Conservation (phyloP, 2,329 filamentous ascomycete species). For the Alternaria hordeiaustralica region DNA sequence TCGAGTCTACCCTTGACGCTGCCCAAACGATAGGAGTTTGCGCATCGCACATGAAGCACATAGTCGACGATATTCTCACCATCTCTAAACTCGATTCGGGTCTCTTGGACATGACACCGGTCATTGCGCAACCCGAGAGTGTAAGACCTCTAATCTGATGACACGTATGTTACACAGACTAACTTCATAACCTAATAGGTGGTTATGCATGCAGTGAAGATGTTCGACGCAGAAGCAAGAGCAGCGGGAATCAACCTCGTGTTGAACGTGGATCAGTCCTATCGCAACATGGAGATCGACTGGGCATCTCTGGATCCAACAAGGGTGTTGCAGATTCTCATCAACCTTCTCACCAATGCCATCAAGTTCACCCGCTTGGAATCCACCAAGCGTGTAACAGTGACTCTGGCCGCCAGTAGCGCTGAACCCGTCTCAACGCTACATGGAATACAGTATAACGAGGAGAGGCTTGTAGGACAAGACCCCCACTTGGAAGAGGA, state of each 20-base stretch:
- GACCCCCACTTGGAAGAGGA: slow-evolving; percentile 35
- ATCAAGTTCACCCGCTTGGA: slow-evolving; percentile 54
- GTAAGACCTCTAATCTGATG: not conserved
- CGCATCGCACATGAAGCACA: slow-evolving; percentile 54
- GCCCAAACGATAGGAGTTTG: slow-evolving; percentile 54
- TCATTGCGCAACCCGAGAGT: slow-evolving; percentile 45
- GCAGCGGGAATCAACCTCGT: slow-evolving; percentile 36
- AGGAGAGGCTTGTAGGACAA: slow-evolving; percentile 25
- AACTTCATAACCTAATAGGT: not conserved
- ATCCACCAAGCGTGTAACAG: slow-evolving; percentile 35
- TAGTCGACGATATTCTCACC: slow-evolving; percentile 56
- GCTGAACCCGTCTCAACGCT: slow-evolving; percentile 40
- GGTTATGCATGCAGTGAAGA: slow-evolving; percentile 42
- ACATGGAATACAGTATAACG: slow-evolving; percentile 39
- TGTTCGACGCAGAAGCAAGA: slow-evolving; percentile 48
- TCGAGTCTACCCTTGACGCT: slow-evolving; percentile 40
- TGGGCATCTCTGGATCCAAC: slow-evolving; percentile 53
- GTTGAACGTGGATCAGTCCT: slow-evolving; percentile 46
- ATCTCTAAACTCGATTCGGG: slow-evolving; percentile 55
- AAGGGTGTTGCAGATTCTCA: slow-evolving; percentile 48
- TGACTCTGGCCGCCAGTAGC: slow-evolving; percentile 44
- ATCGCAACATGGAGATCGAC: slow-evolving; percentile 43
- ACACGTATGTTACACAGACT: not conserved
- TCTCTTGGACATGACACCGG: slow-evolving; percentile 51
- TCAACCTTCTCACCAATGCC: slow-evolving; percentile 51